Evolutionary conservation across 371 early-diverging fungal genomes (phyloP).

Genomic region (Amoeboaphelidium protococcarum): DNA sequence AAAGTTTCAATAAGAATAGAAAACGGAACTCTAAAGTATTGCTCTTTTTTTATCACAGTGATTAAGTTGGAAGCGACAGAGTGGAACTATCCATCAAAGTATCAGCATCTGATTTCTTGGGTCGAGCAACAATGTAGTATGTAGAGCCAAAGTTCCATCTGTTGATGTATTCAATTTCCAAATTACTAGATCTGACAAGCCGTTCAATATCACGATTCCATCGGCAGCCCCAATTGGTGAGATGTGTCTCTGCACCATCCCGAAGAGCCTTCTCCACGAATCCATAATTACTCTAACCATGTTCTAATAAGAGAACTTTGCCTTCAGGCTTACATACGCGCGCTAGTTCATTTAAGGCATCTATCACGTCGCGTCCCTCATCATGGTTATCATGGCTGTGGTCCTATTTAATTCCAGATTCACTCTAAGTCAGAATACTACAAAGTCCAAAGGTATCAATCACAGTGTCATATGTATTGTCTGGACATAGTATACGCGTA

Average conservation of each 20-base stretch:
- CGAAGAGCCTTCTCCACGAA: constrained; percentile 39
- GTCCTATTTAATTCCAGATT: no score
- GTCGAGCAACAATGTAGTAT: constrained; percentile 27
- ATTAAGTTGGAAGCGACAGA: no score
- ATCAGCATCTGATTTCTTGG: constrained; percentile 9
- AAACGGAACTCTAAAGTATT: no score
- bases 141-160: constrained; percentile 59
- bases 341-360: constrained; percentile 29
- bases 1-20: no score
- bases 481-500: constrained; percentile 14
- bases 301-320: constrained; percentile 38
- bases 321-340: constrained; percentile 26
- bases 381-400: no score
- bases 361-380: constrained; percentile 33
- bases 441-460: constrained; percentile 59
- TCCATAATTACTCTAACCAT: constrained; percentile 32
- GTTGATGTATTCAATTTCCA: constrained; percentile 25
- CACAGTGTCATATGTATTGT: constrained; percentile 34
- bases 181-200: constrained; percentile 26
- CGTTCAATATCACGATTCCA: constrained; percentile 53
- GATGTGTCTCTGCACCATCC: constrained; percentile 35
- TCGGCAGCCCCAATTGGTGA: constrained; percentile 55
- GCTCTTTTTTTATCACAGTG: no score
- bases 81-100: no score
- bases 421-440: no score